phyloP scores from a whole-genome alignment of 2,329 filamentous ascomycete genomes.

The Pestalotiopsis sp. region DNA sequence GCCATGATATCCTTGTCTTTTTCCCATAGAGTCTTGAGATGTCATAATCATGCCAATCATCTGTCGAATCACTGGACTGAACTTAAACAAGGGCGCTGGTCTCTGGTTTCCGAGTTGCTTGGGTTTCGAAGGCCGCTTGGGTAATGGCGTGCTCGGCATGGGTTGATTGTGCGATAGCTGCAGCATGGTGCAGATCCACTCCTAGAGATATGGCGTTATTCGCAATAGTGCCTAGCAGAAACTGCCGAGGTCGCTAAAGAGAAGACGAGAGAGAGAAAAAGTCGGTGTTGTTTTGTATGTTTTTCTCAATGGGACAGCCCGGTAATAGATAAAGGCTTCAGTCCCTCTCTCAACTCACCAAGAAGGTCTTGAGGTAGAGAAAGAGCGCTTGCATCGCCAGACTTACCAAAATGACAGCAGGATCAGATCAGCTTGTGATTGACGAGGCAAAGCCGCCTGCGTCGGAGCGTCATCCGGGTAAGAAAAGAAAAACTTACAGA shows the following conservation, averaged over 20 bases:
- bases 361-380: neutral
- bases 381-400: neutral
- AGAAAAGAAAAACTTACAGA: neutral
- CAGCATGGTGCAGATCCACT: conserved; percentile 4
- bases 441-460: conserved; percentile 1
- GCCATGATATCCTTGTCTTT: neutral
- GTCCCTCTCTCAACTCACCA: neutral
- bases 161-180: conserved; percentile 4
- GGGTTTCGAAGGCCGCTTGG: neutral
- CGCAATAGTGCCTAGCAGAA: neutral
- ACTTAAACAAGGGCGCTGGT: neutral
- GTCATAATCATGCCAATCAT: neutral
- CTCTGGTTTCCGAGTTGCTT: neutral
- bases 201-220: conserved; percentile 8
- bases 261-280: neutral
- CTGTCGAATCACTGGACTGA: neutral
- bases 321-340: neutral
- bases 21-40: neutral
- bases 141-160: conserved; percentile 8
- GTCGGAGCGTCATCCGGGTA: conserved; percentile 8
- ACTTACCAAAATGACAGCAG: neutral
- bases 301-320: too few relatives aligned
- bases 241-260: conserved; percentile 4
- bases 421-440: neutral
- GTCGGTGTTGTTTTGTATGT: too few relatives aligned